Base-by-base conservation (phyloP, 169 alveolate genomes). In the Plasmodium fragile region DNA sequence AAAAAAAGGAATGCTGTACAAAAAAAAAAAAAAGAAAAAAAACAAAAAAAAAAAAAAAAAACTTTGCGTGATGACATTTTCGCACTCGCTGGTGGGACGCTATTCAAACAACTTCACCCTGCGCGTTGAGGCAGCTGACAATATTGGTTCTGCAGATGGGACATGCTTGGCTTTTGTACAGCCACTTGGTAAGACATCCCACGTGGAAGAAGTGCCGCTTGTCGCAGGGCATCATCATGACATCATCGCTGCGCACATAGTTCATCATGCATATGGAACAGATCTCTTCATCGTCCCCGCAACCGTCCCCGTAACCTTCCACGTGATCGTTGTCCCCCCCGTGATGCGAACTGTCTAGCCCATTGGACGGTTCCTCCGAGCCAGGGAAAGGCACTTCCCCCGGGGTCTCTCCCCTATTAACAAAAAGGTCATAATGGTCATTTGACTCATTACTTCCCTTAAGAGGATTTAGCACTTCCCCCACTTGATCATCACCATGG, bases 81-180 rank as follows among this genome's bases (percentile, higher is more conserved):
- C 72, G 0, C 87, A 6, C 5, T 65, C 4, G n/a, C 55, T 10
- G n/a, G 8, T 45, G n/a, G 4, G n/a, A 13, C 41, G 13, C 36
- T 16, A n/a, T 2, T 82, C 70, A 87, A 75, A 87, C 93, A 0
- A 87, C 43, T 18, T 87, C 92, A 34, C 71, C 59, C 34, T 25
- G 75, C 25, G 91, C 73, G 77, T 79, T 73, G 30, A 94, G 34
- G 4, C 93, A 77, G 28, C 81, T 94, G 22, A 85, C 95, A 25
- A 96, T 92, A 84, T 96, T 94, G 41, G 95, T 77, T 30, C 97
- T 93, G 83, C 97, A 96, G 16, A 96, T 96, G 11, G 97, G 97
- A 78, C 97, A 96, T n/a, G 90, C 93, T 45, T 92, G 90, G 71
- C 97, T 96, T 45, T 96, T 90, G 53, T 95, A 59, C 78, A 96